Percentiles rank a stretch among this genome's conserved stretches.
These are phyloP conservation scores for Pyrenophora teres DNA, from an alignment of 2,329 filamentous ascomycete species.

Conservation along the genomic window DNA sequence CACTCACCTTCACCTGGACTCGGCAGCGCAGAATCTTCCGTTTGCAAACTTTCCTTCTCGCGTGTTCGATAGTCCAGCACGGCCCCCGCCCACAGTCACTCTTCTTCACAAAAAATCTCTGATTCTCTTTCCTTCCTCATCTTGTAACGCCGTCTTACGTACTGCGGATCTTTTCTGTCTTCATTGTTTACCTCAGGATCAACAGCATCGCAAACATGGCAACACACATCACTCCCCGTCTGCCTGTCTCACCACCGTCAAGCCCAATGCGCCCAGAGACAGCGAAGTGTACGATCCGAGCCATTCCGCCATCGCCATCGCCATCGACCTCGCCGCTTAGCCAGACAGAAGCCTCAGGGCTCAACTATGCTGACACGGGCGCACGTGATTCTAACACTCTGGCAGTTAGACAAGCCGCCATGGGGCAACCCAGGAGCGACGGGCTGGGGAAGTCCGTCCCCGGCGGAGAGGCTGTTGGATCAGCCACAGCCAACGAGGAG, in stretches of 20 bases:
- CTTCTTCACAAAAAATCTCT: too few species aligned
- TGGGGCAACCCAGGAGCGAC: neutral
- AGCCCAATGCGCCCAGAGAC: slow-evolving; percentile 26
- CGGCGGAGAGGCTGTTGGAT: neutral
- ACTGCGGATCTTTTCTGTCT: neutral
- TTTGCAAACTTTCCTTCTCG: too few species aligned
- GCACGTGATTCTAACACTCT: neutral
- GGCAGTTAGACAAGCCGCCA: too few species aligned
- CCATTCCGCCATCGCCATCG: slow-evolving; percentile 33
- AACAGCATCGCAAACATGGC: slow-evolving; percentile 4
- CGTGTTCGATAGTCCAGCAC: too few species aligned
- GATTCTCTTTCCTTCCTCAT: too few species aligned
- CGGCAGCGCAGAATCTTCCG: too few species aligned
- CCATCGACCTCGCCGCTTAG: slow-evolving; percentile 8
- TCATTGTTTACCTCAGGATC: neutral
- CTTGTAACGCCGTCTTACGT: too few species aligned
- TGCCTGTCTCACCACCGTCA: slow-evolving; percentile 9
- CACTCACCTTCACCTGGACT: too few species aligned
- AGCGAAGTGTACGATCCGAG: slow-evolving; percentile 34
- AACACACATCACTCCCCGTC: slow-evolving; percentile 8
- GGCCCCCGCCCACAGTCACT: too few species aligned
- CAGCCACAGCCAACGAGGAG: neutral
- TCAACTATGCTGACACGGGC: slow-evolving; percentile 6
- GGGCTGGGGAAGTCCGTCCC: neutral
- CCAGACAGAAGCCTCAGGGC: slow-evolving; percentile 8